Evolutionary conservation across 768 basidiomycete species (phyloP).

Genomic region (Jaapia argillacea): DNA sequence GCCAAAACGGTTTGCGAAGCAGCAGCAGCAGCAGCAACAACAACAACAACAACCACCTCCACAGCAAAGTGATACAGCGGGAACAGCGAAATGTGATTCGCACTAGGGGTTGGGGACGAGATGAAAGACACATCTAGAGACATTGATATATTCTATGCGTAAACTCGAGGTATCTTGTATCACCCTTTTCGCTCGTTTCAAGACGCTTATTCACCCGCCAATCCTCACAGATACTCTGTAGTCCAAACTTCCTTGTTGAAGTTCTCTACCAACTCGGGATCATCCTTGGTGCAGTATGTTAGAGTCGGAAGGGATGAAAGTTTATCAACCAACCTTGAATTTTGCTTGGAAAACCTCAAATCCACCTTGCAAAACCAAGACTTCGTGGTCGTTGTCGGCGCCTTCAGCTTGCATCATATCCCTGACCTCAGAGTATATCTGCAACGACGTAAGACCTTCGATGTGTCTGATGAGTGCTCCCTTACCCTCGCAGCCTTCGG

Average conservation of each 20-base stretch:
- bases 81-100: no score
- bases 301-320: not conserved
- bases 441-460: conserved; percentile 6
- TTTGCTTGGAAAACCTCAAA: conserved; percentile 62
- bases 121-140: no score
- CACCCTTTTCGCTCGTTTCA: no score
- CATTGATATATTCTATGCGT: no score
- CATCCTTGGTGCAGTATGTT: conserved; percentile 30
- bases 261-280: conserved; percentile 64
- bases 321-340: conserved; percentile 48
- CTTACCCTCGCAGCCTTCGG: conserved; percentile 69
- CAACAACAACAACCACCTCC: no score
- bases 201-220: no score
- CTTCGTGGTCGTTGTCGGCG: conserved; percentile 38
- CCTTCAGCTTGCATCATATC: conserved; percentile 30
- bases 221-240: conserved; percentile 23
- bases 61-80: no score
- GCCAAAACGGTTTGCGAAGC: conserved; percentile 43
- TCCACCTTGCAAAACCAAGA: conserved; percentile 61
- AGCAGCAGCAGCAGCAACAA: no score
- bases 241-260: conserved; percentile 65
- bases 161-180: no score
- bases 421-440: conserved; percentile 67
- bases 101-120: no score
- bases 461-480: conserved; percentile 1